phyloP scores from a whole-genome alignment of 192 early-diverging fungal species.

The Diversispora eburnea region DNA sequence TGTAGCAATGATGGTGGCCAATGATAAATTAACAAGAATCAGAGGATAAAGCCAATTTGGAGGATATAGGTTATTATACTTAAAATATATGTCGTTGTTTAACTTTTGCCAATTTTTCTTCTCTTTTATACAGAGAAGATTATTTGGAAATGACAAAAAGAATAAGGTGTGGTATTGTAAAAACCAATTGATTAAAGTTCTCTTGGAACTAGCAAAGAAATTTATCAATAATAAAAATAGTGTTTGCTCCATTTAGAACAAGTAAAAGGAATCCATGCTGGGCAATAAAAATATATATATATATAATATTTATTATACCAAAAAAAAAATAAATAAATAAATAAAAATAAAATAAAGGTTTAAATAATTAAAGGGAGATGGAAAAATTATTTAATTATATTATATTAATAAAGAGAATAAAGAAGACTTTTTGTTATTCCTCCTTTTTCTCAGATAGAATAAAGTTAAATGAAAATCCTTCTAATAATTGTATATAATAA shows the following conservation, averaged over 20 bases:
- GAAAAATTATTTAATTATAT: no score
- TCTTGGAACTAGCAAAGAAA: constrained; percentile 23
- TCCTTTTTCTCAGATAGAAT: no score
- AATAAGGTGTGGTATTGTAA: constrained; percentile 4
- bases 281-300: constrained; percentile 10
- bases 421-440: no score
- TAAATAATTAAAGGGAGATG: no score
- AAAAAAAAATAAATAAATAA: constrained; percentile 20
- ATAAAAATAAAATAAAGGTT: background rate
- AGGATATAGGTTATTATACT: constrained; percentile 15
- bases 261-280: constrained; percentile 18
- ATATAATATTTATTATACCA: background rate
- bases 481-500: no score
- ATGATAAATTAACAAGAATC: constrained; percentile 9
- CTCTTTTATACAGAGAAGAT: background rate
- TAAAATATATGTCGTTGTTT: constrained; percentile 10
- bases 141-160: constrained; percentile 16
- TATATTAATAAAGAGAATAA: no score
- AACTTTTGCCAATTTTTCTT: constrained; percentile 10
- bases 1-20: constrained; percentile 24
- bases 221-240: constrained; percentile 23
- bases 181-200: constrained; percentile 23
- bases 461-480: no score
- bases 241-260: constrained; percentile 27
- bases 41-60: constrained; percentile 24